A percentile compares a stretch with the other conserved stretches of the same genome.
phyloP scores from a whole-genome alignment of 257 asterid genomes.

The Striga asiatica region DNA sequence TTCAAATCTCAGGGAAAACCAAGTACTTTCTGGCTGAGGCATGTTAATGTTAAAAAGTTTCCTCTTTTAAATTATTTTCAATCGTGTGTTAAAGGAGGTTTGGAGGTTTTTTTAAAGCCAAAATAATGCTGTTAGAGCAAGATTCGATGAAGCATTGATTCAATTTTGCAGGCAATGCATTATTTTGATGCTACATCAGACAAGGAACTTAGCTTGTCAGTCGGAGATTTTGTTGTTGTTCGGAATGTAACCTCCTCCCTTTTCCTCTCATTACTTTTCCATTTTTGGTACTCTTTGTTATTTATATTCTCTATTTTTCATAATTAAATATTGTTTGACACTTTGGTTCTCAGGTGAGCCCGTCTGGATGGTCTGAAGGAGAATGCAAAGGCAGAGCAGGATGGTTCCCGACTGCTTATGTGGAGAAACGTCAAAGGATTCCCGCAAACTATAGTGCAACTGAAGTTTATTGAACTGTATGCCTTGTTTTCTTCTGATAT shows the following conservation, averaged over 20 bases:
- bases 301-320: background rate
- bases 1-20: slow-evolving; percentile 55
- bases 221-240: slow-evolving; percentile 80
- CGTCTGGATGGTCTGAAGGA: slow-evolving; percentile 97
- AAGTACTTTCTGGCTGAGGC: slow-evolving; percentile 95
- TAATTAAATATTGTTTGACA: background rate
- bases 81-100: too few species aligned
- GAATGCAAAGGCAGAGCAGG: slow-evolving; percentile 91
- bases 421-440: slow-evolving; percentile 73
- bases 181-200: slow-evolving; percentile 69
- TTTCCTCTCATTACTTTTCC: background rate
- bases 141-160: too few species aligned
- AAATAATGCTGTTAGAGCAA: background rate
- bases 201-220: slow-evolving; percentile 71
- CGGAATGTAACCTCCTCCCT: slow-evolving; percentile 42
- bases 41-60: slow-evolving; percentile 11
- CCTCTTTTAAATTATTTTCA: background rate
- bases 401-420: slow-evolving; percentile 80
- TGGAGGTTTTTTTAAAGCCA: background rate
- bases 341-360: slow-evolving; percentile 42
- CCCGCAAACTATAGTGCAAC: slow-evolving; percentile 52
- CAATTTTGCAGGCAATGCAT: slow-evolving; percentile 62
- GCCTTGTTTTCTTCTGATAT: background rate
- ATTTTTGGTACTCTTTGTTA: background rate
- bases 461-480: slow-evolving; percentile 39